Evolutionary conservation across 768 basidiomycete species (phyloP).

Genomic region (Suillus subaureus): DNA sequence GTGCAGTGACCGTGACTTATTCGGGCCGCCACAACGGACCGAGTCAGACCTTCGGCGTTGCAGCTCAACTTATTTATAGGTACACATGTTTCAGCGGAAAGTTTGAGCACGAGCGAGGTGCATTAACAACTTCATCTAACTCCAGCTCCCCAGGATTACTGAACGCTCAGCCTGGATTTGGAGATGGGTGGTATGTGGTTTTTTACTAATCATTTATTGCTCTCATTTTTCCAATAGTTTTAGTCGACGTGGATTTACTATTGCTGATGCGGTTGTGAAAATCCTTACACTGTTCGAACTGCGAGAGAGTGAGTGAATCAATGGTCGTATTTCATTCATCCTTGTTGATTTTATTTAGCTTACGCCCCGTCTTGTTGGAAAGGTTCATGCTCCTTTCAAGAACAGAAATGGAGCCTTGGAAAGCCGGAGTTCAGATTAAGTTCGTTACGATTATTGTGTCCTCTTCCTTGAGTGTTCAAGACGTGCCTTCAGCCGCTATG

Average conservation of each 20-base stretch:
- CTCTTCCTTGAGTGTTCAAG: constrained; percentile 6
- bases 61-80: neutral
- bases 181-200: constrained; percentile 64
- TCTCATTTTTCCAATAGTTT: constrained; percentile 40
- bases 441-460: too few species aligned
- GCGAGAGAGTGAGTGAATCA: constrained; percentile 57
- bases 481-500: constrained; percentile 49
- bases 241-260: constrained; percentile 70
- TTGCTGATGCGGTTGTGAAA: constrained; percentile 57
- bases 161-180: constrained; percentile 53
- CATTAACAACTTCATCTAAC: neutral
- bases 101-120: too few species aligned
- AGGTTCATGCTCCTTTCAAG: constrained; percentile 51
- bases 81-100: neutral
- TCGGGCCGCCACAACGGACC: neutral
- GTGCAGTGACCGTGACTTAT: neutral
- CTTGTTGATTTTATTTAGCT: constrained; percentile 20
- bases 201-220: neutral
- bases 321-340: constrained; percentile 14
- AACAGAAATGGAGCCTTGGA: constrained; percentile 52
- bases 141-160: constrained; percentile 46
- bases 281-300: constrained; percentile 52
- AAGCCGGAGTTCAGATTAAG: constrained; percentile 50
- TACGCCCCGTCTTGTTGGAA: constrained; percentile 40
- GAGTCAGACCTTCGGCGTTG: neutral